A percentile compares a stretch with the other conserved stretches of the same genome.
Conservation (phyloP, 768 basidiomycete species). For the Trametes elegans region DNA sequence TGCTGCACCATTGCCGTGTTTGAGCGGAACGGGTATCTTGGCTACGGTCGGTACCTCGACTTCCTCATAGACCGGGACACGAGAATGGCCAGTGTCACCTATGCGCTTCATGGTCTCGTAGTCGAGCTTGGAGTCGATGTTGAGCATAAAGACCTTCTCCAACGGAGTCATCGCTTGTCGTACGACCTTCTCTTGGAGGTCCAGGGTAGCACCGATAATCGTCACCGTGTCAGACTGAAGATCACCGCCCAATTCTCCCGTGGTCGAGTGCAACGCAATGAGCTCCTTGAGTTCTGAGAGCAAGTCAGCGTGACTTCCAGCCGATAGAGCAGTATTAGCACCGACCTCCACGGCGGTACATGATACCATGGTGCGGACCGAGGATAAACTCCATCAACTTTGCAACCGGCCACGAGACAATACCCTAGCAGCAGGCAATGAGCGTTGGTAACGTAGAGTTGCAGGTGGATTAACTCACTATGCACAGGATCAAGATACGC, state of each 20-base stretch:
- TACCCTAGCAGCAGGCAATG: conserved; percentile 45
- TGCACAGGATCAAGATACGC: conserved; percentile 54
- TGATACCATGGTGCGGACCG: conserved; percentile 81
- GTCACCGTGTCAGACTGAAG: conserved; percentile 78
- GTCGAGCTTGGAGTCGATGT: conserved; percentile 74
- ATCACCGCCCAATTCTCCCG: conserved; percentile 73
- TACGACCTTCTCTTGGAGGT: conserved; percentile 72
- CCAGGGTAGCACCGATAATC: conserved; percentile 83
- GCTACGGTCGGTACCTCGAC: conserved; percentile 51
- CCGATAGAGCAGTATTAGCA: not conserved
- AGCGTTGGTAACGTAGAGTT: not conserved
- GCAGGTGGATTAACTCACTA: conserved; percentile 42
- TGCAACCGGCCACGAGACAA: conserved; percentile 79
- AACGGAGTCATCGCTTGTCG: conserved; percentile 81
- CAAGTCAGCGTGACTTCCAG: not conserved
- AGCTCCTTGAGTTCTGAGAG: conserved; percentile 67
- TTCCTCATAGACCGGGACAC: conserved; percentile 81
- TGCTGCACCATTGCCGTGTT: conserved; percentile 1
- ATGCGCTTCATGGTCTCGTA: conserved; percentile 73
- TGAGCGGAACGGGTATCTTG: not conserved
- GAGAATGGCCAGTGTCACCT: conserved; percentile 76
- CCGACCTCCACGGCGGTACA: conserved; percentile 64
- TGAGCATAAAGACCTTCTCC: conserved; percentile 76
- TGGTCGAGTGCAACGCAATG: conserved; percentile 77
- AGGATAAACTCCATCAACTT: conserved; percentile 73